Evolutionary conservation across 2,329 filamentous ascomycete genomes (phyloP).

Genomic region (Zasmidium cellare): DNA sequence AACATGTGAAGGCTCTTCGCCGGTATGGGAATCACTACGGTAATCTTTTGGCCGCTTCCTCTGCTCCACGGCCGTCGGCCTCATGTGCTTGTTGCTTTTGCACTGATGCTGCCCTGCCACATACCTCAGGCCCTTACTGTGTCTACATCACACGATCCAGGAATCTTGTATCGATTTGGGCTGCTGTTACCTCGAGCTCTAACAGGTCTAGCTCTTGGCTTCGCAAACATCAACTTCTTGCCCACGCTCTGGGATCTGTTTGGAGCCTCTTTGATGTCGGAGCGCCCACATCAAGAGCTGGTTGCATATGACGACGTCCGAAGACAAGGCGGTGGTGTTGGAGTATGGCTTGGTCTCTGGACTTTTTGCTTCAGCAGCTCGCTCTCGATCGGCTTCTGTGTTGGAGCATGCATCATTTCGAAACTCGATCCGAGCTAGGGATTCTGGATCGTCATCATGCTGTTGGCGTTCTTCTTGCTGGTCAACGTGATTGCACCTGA

Average conservation of each 20-base stretch:
- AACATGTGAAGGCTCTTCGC: conserved; percentile 56
- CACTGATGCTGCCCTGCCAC: conserved; percentile 69
- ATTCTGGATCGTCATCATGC: conserved; percentile 70
- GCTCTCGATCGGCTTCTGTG: conserved; percentile 68
- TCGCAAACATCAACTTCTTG: conserved; percentile 76
- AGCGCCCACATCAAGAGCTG: conserved; percentile 70
- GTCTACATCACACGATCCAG: conserved; percentile 56
- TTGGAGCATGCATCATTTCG: conserved; percentile 70
- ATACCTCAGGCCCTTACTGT: conserved; percentile 74
- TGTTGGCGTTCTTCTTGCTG: conserved; percentile 64
- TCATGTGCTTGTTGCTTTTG: conserved; percentile 69
- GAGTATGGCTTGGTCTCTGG: conserved; percentile 77
- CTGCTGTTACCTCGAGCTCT: conserved; percentile 64
- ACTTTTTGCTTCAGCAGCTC: conserved; percentile 75
- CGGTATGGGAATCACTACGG: conserved; percentile 68
- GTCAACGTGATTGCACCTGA: conserved; percentile 73
- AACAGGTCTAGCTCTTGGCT: conserved; percentile 69
- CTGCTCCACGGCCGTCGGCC: conserved; percentile 75
- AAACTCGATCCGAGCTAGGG: conserved; percentile 67
- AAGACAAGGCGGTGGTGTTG: conserved; percentile 74
- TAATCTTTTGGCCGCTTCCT: conserved; percentile 72
- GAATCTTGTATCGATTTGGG: conserved; percentile 57
- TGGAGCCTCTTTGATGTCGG: conserved; percentile 72
- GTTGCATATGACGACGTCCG: conserved; percentile 68
- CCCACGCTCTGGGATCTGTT: conserved; percentile 72